These are phyloP conservation scores for Trypanosoma vivax DNA, from an alignment of 208 protist genomes.

Conservation along the genomic window DNA sequence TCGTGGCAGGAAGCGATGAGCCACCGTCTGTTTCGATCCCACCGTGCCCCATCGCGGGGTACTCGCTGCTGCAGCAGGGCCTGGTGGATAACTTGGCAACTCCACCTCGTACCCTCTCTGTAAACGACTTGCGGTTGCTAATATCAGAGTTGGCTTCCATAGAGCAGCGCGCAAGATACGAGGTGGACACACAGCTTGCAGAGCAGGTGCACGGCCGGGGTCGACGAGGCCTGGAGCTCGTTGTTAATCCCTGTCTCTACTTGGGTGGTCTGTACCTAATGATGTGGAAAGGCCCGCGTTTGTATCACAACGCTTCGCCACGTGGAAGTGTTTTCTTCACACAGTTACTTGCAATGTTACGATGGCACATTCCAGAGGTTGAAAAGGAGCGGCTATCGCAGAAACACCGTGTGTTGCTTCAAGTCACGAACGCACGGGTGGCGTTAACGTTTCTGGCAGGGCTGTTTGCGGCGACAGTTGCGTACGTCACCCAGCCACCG, in stretches of 20 bases:
- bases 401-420: conserved; percentile 53
- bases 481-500: conserved; percentile 37
- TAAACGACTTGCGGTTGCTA: conserved; percentile 32
- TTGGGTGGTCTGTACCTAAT: conserved; percentile 58
- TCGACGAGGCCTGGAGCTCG: conserved; percentile 44
- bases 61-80: conserved; percentile 32
- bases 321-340: conserved; percentile 60
- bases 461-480: conserved; percentile 28
- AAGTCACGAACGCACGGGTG: conserved; percentile 66
- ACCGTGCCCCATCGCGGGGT: conserved; percentile 58
- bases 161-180: conserved; percentile 60
- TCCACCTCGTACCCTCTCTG: conserved; percentile 34
- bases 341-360: conserved; percentile 25
- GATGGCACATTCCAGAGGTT: conserved; percentile 26
- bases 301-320: conserved; percentile 54
- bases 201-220: conserved; percentile 39
- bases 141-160: conserved; percentile 47
- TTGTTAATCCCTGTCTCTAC: conserved; percentile 57
- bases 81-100: conserved; percentile 33
- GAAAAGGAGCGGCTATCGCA: conserved; percentile 55
- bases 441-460: conserved; percentile 48
- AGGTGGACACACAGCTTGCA: conserved; percentile 45
- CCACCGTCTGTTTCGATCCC: conserved; percentile 16
- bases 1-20: conserved; percentile 2
- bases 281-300: conserved; percentile 55